Evolutionary conservation across 2,329 filamentous ascomycete genomes (phyloP).

Genomic region (Colletotrichum somersetense): DNA sequence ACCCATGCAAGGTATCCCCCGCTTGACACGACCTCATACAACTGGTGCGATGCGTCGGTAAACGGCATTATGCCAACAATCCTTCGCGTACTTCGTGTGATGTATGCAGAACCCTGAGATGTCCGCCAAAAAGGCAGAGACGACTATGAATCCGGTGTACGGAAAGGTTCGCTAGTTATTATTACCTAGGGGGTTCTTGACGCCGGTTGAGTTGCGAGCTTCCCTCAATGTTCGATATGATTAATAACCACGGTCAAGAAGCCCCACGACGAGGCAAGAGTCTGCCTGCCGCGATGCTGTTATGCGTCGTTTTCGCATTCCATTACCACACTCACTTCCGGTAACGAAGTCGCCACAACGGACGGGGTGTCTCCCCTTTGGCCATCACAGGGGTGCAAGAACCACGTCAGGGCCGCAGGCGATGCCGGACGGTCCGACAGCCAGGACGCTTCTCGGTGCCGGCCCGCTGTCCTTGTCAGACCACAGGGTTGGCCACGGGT

Average conservation of each 20-base stretch:
- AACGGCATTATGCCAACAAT: not conserved
- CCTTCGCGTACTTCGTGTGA: not conserved
- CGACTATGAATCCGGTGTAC: constrained; percentile 5
- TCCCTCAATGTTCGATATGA: not conserved
- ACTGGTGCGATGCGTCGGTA: not conserved
- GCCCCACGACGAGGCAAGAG: not conserved
- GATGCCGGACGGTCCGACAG: not conserved
- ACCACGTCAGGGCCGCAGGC: constrained; percentile 1
- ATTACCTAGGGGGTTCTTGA: not conserved
- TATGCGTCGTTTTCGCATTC: not conserved
- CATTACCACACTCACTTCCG: not conserved
- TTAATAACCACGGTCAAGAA: not conserved
- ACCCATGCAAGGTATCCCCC: not conserved
- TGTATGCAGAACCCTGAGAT: not conserved
- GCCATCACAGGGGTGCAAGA: not conserved
- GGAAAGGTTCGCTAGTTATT: not conserved
- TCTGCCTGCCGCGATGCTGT: not conserved
- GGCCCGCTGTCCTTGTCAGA: not conserved
- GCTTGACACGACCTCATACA: not conserved
- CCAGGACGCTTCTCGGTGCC: not conserved
- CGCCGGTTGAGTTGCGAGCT: not conserved
- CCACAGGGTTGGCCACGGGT: not conserved
- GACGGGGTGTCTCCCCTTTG: not conserved
- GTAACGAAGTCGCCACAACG: not conserved
- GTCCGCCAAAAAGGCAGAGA: not conserved